A percentile compares a stretch with the other conserved stretches of the same genome.
Conservation (phyloP, 2,329 filamentous ascomycete species). For the Blastomyces silverae region DNA sequence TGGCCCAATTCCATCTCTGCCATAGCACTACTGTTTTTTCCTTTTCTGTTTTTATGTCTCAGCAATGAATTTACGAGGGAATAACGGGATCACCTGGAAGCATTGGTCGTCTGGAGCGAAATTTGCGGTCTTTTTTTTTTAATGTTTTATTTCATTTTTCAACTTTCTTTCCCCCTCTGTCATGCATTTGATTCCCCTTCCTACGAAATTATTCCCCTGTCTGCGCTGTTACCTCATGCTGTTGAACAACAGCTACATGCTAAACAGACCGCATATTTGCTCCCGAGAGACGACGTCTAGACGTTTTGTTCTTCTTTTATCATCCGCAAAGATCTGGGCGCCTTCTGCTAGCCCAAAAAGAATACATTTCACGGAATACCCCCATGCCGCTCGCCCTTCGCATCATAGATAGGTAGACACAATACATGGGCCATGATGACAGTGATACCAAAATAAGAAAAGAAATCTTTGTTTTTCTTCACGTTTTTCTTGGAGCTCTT, state of each 20-base stretch:
- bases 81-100: slow-evolving; percentile 16
- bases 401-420: neutral
- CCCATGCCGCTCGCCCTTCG: neutral
- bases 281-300: neutral
- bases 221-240: slow-evolving; percentile 4
- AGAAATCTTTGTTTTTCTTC: neutral
- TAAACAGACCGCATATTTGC: neutral
- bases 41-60: slow-evolving; percentile 15
- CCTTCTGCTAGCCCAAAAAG: neutral
- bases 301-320: neutral
- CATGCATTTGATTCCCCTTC: neutral
- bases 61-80: slow-evolving; percentile 26
- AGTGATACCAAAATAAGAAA: neutral
- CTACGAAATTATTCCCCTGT: neutral
- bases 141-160: neutral
- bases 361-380: neutral
- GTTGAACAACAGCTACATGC: neutral
- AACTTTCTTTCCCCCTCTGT: neutral
- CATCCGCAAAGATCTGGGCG: neutral
- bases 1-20: slow-evolving; percentile 15
- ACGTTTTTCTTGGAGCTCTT: neutral
- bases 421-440: neutral
- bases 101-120: slow-evolving; percentile 25
- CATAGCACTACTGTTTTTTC: slow-evolving; percentile 8
- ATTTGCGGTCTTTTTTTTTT: slow-evolving; percentile 5